Conservation (phyloP, 371 early-diverging fungal genomes). For the Blastocladiella emersonii region DNA sequence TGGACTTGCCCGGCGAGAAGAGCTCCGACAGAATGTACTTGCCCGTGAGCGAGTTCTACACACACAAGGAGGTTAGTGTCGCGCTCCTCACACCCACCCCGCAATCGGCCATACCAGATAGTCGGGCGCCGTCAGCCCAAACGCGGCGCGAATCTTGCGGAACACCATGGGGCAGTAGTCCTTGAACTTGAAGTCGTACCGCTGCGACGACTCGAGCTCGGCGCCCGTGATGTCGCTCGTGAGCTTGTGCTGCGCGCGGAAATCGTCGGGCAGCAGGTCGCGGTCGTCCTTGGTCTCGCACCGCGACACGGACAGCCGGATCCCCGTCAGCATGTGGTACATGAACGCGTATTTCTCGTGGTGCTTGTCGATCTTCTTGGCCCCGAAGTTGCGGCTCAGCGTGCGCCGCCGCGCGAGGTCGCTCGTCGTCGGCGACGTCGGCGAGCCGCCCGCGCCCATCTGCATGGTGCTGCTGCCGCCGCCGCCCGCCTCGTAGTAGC, state of each 20-base stretch:
- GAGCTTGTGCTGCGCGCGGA: constrained; percentile 72
- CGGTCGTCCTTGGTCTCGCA: constrained; percentile 70
- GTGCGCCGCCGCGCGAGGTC: not conserved
- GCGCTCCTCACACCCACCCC: too few relatives aligned
- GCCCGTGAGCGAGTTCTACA: constrained; percentile 65
- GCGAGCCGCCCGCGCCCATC: not conserved
- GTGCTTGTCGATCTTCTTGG: constrained; percentile 26
- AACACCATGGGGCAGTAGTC: constrained; percentile 98
- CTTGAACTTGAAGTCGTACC: constrained; percentile 95
- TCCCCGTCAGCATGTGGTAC: constrained; percentile 88
- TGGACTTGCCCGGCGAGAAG: constrained; percentile 88
- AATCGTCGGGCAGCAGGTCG: constrained; percentile 58
- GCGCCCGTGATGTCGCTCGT: constrained; percentile 87
- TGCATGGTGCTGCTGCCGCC: too few relatives aligned
- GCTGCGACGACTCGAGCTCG: constrained; percentile 81
- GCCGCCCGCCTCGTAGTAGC: not conserved
- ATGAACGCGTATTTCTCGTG: constrained; percentile 68
- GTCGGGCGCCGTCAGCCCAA: constrained; percentile 82
- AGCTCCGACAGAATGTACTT: constrained; percentile 91
- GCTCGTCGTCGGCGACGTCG: not conserved
- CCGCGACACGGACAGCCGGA: constrained; percentile 39
- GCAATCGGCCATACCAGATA: constrained; percentile 82
- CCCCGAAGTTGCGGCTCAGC: not conserved
- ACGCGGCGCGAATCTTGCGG: constrained; percentile 68
- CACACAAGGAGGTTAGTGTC: too few relatives aligned